Evolutionary conservation across 495 filamentous ascomycete species (phyloP), one percentile per base, ranked within the genome.

Genomic region (Oidiodendron maius): DNA sequence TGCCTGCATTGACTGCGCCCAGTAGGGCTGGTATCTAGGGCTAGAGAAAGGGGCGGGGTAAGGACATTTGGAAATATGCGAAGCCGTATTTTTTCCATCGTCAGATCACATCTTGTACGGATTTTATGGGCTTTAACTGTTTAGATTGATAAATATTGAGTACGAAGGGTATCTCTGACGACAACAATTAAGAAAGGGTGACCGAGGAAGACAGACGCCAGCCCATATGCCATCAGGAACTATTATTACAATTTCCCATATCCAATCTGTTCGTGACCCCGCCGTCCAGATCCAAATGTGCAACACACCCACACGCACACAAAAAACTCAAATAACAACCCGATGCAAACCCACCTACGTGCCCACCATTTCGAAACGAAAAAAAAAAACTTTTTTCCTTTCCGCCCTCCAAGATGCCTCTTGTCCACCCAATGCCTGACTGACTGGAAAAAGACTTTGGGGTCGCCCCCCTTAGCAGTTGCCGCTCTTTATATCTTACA

Each of bases 221-320:
- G 15, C 50, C 50, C 16, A 50, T 17, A 52, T 53, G 30, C 35
- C 32, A 40, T 40, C 38, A 40, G 38, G 40, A 40, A 40, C 51
- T 54, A 54, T n/a, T 5, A 49, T 54, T 54, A 54, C 51, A 54
- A 46, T 34, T 4, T 37, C 39, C 3, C 4, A 23, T 34, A 37
- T 17, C 28, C n/a, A n/a, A n/a, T n/a, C n/a, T n/a, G n/a, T 44
- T 15, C 21, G 39, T 18, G 20, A 6, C 9, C 17, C 34, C 35
- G 22, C 24, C 18, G 15, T 4, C 23, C 20, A 41, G 21, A 17
- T 25, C 46, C 12, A 49, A 30, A 46, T 41, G 22, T 30, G 34
- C 41, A 39, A 35, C 25, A n/a, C n/a, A n/a, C n/a, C n/a, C n/a
- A n/a, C n/a, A n/a, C n/a, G n/a, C n/a, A n/a, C n/a, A n/a, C n/a